Evolutionary conservation across 495 filamentous ascomycete species (phyloP), one percentile per base, ranked within the genome.

Genomic region (Aspergillus panamensis): DNA sequence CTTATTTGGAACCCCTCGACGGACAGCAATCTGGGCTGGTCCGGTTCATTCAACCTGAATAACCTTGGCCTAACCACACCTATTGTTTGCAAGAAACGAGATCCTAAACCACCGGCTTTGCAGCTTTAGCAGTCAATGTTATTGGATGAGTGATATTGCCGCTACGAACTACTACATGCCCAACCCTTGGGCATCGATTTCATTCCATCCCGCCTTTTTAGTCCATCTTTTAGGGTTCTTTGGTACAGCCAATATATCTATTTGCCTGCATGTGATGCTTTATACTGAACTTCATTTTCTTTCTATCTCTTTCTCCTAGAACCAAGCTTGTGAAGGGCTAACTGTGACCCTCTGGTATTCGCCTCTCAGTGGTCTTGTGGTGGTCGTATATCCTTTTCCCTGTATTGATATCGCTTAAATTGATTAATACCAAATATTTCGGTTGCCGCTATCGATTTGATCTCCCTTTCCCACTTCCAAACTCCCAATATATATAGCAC

Each of bases 141-240:
- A 25, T 25, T 25, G 25, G 25, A 2, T 5, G 25, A 25, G 25
- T 25, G 25, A n/a, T 10, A 10, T 10, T 45, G n/a, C 14, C 16
- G 16, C 42, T 45, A 10, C 16, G 17, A 8, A 21, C 2, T 25
- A 19, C 6, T 45, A 29, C 17, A 51, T 52, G 56, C 56, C 56
- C 56, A 58, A 52, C 39, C 39, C 48, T 60, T 51, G 58, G 58
- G 58, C 58, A 60, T 60, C 58, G 37, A 55, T 31, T 2, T 25
- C 25, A 25, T 4, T 30, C 17, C 31, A 32, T 33, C 16, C 6
- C 48, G 51, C 42, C 17, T 44, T 20, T 20, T 16, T 6, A 20
- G 3, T 20, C 20, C 20, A 10, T 1, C 16, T 21, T 45, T 45
- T n/a, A 19, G 5, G 25, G n/a, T 45, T 21, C 8, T 6, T 0